These are phyloP conservation scores for Tirmania nivea DNA, from an alignment of 495 filamentous ascomycete genomes.

Conservation along the genomic window DNA sequence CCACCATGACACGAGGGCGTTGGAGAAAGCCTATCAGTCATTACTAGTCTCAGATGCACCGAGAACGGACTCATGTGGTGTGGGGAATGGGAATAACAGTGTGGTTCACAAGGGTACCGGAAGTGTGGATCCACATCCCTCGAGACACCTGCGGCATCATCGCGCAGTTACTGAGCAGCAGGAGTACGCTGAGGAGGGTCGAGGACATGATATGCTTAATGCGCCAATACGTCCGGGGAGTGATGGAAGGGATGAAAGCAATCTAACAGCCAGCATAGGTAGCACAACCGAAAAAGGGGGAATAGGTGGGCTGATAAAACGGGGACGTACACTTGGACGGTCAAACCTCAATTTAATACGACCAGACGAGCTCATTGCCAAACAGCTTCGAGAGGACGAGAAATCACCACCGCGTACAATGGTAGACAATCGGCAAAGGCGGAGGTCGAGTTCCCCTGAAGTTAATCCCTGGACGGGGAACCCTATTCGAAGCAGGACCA, in stretches of 20 bases:
- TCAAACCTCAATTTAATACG: background rate
- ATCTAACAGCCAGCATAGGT: background rate
- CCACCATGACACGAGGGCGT: constrained; percentile 43
- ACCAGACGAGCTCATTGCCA: background rate
- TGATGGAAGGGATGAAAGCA: background rate
- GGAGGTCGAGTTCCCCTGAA: constrained; percentile 5
- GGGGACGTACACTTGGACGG: background rate
- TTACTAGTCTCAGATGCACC: constrained; percentile 2
- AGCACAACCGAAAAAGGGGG: background rate
- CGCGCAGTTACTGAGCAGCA: constrained; percentile 6
- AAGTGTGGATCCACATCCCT: background rate
- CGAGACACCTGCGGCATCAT: background rate
- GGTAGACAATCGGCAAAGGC: constrained; percentile 3
- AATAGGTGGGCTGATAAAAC: background rate
- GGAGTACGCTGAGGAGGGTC: background rate
- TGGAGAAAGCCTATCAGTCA: constrained; percentile 51
- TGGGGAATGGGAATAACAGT: background rate
- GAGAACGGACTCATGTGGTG: background rate
- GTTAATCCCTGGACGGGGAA: constrained; percentile 1
- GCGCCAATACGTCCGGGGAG: background rate
- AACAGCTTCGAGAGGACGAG: background rate
- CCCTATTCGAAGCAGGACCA: constrained; percentile 1
- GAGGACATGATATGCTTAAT: background rate
- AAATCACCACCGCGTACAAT: constrained; percentile 1
- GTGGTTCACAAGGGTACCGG: constrained; percentile 1